Evolutionary conservation across 306 rosid genomes (phyloP), one percentile per base, ranked within the genome.

Genomic region (Ziziphus jujuba): DNA sequence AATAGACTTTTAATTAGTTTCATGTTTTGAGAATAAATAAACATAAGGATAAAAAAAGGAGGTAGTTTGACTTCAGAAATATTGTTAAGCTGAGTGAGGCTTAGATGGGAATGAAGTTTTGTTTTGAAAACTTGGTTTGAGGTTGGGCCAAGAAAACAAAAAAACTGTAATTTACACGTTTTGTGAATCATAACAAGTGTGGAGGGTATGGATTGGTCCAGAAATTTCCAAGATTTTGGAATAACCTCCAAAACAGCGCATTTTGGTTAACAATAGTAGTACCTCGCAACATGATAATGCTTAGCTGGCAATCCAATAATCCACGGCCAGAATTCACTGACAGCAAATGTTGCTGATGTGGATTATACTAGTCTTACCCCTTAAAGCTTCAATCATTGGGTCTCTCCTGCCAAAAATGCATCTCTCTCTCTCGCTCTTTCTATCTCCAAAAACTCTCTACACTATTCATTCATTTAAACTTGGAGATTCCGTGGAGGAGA

Each of bases 321-420:
- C 89, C 71, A 86, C 59, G 86, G 82, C 69, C 73, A 82, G 63
- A 70, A 69, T 80, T 60, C 65, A 51, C 77, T 58, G 75, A 76
- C 81, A 56, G 73, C 75, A 75, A 59, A 19, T 33, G 51, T 34
- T 56, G 84, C 74, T 76, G 80, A 89, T 43, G 87, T 87, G 95
- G 92, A 77, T 60, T 72, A 72, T 78, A 64, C 77, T 63, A 17
- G 71, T 68, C 63, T 28, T 73, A 60, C 75, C 77, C 79, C 79
- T 81, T 80, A 80, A 82, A 81, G 77, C 82, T 40, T 76, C 93
- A 87, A 89, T 89, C 87, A 87, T 87, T 85, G 86, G 82, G 45
- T 40, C 45, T 40, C 12, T 43, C 63, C 63, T 61, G 63, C 75
- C 38, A 35, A 9, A 35, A 24, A n/a, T 15, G 14, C 66, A 38